A percentile compares a stretch with the other conserved stretches of the same genome.
Conservation (phyloP, 371 early-diverging fungal species). For the Lichtheimia ornata region DNA sequence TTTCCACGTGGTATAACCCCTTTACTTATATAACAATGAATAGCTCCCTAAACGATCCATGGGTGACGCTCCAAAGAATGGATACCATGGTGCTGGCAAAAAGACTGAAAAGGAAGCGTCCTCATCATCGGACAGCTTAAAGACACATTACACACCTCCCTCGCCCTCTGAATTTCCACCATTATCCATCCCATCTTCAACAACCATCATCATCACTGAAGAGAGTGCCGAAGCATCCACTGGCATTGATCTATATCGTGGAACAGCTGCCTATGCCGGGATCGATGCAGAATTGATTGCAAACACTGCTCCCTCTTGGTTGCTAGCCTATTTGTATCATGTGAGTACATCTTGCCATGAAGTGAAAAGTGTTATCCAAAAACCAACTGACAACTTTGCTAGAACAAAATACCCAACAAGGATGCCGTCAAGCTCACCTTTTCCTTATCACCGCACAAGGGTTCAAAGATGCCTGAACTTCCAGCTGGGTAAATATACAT, state of each 20-base stretch:
- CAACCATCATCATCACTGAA: slow-evolving; percentile 76
- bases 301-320: slow-evolving; percentile 59
- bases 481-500: slow-evolving; percentile 56
- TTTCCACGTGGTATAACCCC: no score
- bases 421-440: slow-evolving; percentile 88
- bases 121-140: not conserved
- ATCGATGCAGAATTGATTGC: slow-evolving; percentile 48
- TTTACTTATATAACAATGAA: no score
- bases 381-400: not conserved
- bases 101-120: no score
- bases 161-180: slow-evolving; percentile 59
- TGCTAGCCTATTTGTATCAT: slow-evolving; percentile 62
- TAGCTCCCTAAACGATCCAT: no score
- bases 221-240: slow-evolving; percentile 81
- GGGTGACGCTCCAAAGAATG: no score
- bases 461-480: slow-evolving; percentile 58
- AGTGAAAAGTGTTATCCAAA: not conserved
- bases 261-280: slow-evolving; percentile 62
- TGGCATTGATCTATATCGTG: slow-evolving; percentile 75
- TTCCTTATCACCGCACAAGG: slow-evolving; percentile 67
- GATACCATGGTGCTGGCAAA: no score
- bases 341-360: slow-evolving; percentile 23
- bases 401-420: slow-evolving; percentile 67
- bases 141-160: slow-evolving; percentile 31
- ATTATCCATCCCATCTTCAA: slow-evolving; percentile 64